phyloP scores from a whole-genome alignment of 1,284 basidiomycete genomes.

The Stygiomarasmius scandens region DNA sequence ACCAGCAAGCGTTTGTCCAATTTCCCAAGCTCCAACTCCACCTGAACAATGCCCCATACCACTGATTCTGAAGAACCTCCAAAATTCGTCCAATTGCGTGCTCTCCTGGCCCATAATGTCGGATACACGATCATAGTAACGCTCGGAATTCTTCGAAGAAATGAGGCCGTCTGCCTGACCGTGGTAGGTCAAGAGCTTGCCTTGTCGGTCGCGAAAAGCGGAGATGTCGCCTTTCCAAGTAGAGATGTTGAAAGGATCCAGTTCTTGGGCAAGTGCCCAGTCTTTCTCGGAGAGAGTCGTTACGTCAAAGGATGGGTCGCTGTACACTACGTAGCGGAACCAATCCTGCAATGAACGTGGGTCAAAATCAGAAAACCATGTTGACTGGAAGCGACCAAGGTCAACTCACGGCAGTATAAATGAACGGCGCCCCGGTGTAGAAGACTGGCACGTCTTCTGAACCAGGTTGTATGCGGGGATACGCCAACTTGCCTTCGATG shows the following conservation, averaged over 20 bases:
- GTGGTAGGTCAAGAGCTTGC: conserved; percentile 25
- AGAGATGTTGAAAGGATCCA: conserved; percentile 21
- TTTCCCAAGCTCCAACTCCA: conserved; percentile 19
- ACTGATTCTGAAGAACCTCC: conserved; percentile 18
- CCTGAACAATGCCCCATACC: conserved; percentile 20
- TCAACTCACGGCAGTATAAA: conserved; percentile 6
- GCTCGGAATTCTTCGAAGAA: conserved; percentile 19
- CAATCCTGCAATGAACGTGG: conserved; percentile 13
- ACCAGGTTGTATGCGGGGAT: conserved; percentile 30
- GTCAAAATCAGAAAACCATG: background rate
- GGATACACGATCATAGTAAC: conserved; percentile 18
- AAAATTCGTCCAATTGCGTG: conserved; percentile 14
- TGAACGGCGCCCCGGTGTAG: conserved; percentile 15
- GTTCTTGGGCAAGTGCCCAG: conserved; percentile 1
- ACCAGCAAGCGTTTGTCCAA: conserved; percentile 9
- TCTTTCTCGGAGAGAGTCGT: conserved; percentile 10
- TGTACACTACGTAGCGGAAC: conserved; percentile 17
- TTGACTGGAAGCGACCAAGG: background rate
- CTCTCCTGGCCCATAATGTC: conserved; percentile 14
- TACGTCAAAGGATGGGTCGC: conserved; percentile 8
- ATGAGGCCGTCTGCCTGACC: conserved; percentile 22
- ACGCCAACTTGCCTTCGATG: conserved; percentile 22
- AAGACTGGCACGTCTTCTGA: conserved; percentile 1
- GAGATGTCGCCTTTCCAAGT: conserved; percentile 24
- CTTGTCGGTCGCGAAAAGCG: conserved; percentile 19